Evolutionary conservation across 257 asterid genomes (phyloP).

Genomic region (Anisodus acutangulus): DNA sequence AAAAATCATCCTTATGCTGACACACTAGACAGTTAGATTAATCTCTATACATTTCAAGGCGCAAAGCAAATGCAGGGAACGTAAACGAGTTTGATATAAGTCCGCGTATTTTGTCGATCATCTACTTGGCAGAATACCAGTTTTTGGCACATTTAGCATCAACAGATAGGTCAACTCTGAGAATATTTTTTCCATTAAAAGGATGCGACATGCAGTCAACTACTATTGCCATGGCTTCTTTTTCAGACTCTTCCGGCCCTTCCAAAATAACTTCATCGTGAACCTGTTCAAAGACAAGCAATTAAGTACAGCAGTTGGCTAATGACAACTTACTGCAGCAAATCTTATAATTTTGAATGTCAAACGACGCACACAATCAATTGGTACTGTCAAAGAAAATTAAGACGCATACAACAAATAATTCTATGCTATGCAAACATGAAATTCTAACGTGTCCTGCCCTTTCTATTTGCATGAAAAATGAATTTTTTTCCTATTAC

Average conservation of each 20-base stretch:
- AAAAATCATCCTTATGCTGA: not conserved
- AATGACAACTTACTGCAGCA: not conserved
- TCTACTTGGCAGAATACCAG: constrained; percentile 95
- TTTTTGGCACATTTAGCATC: constrained; percentile 92
- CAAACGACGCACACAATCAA: not conserved
- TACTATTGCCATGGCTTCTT: constrained; percentile 82
- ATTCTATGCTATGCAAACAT: not conserved
- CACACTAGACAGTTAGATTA: not conserved
- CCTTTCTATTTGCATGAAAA: not conserved
- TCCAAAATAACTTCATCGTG: constrained; percentile 93
- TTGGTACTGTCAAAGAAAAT: not conserved
- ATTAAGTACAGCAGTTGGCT: not conserved
- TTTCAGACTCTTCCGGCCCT: constrained; percentile 87
- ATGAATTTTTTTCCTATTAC: not conserved
- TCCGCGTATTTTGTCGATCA: not conserved
- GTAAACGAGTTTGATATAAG: constrained; percentile 1
- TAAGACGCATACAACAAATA: not conserved
- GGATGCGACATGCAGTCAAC: constrained; percentile 92
- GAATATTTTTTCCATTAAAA: constrained; percentile 74
- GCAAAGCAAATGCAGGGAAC: not conserved
- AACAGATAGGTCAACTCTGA: constrained; percentile 81
- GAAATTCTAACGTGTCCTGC: not conserved
- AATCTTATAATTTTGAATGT: not conserved
- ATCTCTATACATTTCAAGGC: constrained; percentile 7
- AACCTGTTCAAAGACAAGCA: constrained; percentile 51